phyloP scores from a whole-genome alignment of 2,329 filamentous ascomycete species.

The Alternaria hordeiaustralica region DNA sequence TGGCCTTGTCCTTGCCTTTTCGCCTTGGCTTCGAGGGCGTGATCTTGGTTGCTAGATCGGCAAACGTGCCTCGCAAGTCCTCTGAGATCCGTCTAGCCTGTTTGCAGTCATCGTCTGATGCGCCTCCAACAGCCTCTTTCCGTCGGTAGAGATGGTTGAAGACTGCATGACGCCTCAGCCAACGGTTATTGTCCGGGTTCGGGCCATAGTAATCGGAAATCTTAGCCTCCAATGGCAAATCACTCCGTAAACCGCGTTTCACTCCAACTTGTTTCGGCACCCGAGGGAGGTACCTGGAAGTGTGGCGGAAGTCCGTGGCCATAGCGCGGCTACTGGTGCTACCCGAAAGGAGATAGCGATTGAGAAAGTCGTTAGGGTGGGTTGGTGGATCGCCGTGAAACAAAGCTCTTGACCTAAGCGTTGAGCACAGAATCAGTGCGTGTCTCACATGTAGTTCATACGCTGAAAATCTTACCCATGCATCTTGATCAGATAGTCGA shows the following conservation, averaged over 20 bases:
- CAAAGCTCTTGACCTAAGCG: slow-evolving; percentile 9
- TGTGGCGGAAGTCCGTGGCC: slow-evolving; percentile 6
- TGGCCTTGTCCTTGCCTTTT: slow-evolving; percentile 10
- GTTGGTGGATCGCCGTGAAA: slow-evolving; percentile 23
- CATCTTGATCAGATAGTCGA: slow-evolving; percentile 27
- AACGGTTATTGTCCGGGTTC: slow-evolving; percentile 10
- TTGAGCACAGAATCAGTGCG: background rate
- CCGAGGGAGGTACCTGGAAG: background rate
- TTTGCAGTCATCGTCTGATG: background rate
- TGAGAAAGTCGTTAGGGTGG: slow-evolving; percentile 16
- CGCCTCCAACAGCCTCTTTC: background rate
- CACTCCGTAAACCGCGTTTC: slow-evolving; percentile 16
- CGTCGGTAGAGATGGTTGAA: slow-evolving; percentile 17
- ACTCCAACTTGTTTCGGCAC: background rate
- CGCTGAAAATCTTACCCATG: slow-evolving; percentile 10
- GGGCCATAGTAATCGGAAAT: slow-evolving; percentile 18
- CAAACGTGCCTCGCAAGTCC: slow-evolving; percentile 11
- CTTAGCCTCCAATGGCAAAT: slow-evolving; percentile 14
- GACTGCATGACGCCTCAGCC: slow-evolving; percentile 24
- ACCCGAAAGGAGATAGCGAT: slow-evolving; percentile 10
- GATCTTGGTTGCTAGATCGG: slow-evolving; percentile 2
- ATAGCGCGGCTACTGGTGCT: slow-evolving; percentile 3
- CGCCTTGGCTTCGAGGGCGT: background rate
- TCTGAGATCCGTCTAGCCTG: background rate
- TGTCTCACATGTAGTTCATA: background rate